Percentiles rank a stretch among this genome's conserved stretches.
Conservation (phyloP, 2,329 filamentous ascomycete species). For the Curvularia eragrostidis region DNA sequence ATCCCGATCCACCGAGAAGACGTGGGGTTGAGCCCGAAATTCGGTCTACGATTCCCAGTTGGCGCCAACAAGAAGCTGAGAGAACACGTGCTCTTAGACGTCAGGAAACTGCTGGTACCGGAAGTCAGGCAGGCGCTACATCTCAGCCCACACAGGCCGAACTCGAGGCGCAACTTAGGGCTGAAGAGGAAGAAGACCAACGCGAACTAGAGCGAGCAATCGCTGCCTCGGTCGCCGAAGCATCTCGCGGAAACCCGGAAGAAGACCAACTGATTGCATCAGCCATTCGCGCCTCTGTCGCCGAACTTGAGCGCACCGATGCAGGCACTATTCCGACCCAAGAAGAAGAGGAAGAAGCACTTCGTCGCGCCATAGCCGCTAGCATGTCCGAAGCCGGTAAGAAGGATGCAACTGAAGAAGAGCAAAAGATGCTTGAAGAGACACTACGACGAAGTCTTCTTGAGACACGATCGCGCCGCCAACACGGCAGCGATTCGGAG, state of each 20-base stretch:
- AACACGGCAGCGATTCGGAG: conserved; percentile 33
- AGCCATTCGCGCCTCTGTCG: conserved; percentile 75
- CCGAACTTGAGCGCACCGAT: conserved; percentile 58
- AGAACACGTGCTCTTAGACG: conserved; percentile 22
- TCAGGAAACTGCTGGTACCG: conserved; percentile 36
- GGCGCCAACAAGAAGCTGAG: conserved; percentile 22
- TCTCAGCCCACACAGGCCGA: conserved; percentile 17
- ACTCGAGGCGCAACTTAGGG: conserved; percentile 31
- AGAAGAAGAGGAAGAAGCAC: conserved; percentile 55
- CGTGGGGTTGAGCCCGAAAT: conserved; percentile 21
- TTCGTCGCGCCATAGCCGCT: conserved; percentile 59
- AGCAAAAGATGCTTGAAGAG: conserved; percentile 53
- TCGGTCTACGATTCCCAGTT: conserved; percentile 24
- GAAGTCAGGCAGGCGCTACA: conserved; percentile 23
- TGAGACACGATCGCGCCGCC: conserved; percentile 43
- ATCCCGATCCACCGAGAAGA: conserved; percentile 15
- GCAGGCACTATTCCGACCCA: conserved; percentile 34
- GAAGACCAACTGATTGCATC: conserved; percentile 76
- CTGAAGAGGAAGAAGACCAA: conserved; percentile 54
- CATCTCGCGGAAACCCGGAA: conserved; percentile 70
- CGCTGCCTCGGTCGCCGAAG: conserved; percentile 66
- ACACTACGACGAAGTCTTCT: conserved; percentile 54
- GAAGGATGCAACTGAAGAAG: conserved; percentile 40
- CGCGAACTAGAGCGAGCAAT: conserved; percentile 76
- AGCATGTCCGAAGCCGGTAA: conserved; percentile 56